Base-by-base conservation (phyloP, 805 yeast genomes). In the Candida insectalens region DNA sequence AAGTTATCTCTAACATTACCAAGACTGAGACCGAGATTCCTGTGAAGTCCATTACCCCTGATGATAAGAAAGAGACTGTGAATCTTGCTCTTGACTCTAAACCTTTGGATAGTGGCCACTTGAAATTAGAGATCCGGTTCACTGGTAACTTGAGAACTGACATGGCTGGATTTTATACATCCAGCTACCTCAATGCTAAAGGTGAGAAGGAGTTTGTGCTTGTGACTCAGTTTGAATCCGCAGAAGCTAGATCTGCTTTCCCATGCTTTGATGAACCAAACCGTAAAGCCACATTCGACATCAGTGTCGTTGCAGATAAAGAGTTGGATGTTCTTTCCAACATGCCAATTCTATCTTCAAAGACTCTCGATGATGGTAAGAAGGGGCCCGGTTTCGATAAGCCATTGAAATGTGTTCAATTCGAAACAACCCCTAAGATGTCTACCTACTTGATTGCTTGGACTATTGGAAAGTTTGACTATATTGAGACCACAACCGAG, bases 201-300 rank as follows among this genome's bases (percentile, higher is more conserved):
- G 70, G 63, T 4, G 50, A 43, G 17, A 49, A 49, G 8, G 60
- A 63, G 36, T 43, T 46, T 30, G 63, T 70, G 61, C 55, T 68
- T 8, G 60, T 71, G 14, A 72, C 78, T 8, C 78, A 72, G 44
- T 71, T 72, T 36, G 78, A 72, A 50, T 71, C 77, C 17, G 67
- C 74, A 3, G 77, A 70, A 44, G 77, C 77, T 14, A 57, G 78
- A 45, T 60, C 73, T 36, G 72, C 76, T 5, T 71, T 72, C 47
- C 78, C 78, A 6, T 71, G 75, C 47, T 51, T 68, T 36, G 78
- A 72, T 46, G 77, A 72, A 47, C 78, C 78, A 3, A 63, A 60
- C 34, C 50, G 67, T 32, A 71, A 70, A 53, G 77, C 80, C 14
- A 66, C 74, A 3, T 69, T 81, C 50, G 51, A 58, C 21, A 67